Percentiles rank a stretch among this genome's conserved stretches.
phyloP scores from a whole-genome alignment of 1,139 yeast genomes.

The Scheffersomyces parashehatae region DNA sequence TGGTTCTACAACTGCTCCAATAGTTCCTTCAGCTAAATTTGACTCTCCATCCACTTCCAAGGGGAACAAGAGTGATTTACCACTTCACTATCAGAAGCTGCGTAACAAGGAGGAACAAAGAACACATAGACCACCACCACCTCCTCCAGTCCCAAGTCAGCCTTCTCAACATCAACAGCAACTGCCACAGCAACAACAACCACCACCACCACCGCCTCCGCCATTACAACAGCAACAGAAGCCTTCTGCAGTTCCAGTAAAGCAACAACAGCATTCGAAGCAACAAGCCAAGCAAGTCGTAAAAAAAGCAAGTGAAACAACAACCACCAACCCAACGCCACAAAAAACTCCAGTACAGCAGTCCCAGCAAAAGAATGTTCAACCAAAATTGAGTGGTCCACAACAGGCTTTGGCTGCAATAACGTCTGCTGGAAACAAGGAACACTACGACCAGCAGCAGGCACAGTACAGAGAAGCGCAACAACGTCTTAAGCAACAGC shows the following conservation, averaged over 20 bases:
- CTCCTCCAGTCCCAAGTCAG: slow-evolving; percentile 8
- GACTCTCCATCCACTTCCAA: slow-evolving; percentile 25
- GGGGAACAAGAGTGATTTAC: slow-evolving; percentile 21
- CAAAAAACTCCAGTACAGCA: slow-evolving; percentile 26
- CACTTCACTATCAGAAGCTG: slow-evolving; percentile 19
- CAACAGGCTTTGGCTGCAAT: slow-evolving; percentile 16
- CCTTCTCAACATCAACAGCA: slow-evolving; percentile 10
- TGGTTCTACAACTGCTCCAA: slow-evolving; percentile 45
- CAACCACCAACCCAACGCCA: slow-evolving; percentile 38
- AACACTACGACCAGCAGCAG: slow-evolving; percentile 12
- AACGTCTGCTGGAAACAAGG: slow-evolving; percentile 11
- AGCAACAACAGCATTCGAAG: slow-evolving; percentile 1
- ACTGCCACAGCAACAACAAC: too few relatives aligned
- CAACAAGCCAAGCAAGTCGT: slow-evolving; percentile 7
- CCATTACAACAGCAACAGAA: neutral
- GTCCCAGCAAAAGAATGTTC: slow-evolving; percentile 4
- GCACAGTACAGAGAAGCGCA: slow-evolving; percentile 10
- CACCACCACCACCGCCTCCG: slow-evolving; percentile 8
- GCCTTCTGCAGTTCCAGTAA: too few relatives aligned
- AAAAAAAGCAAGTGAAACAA: slow-evolving; percentile 20
- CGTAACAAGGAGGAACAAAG: slow-evolving; percentile 27
- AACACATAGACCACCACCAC: slow-evolving; percentile 37
- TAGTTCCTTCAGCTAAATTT: slow-evolving; percentile 33
- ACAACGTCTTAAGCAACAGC: slow-evolving; percentile 11
- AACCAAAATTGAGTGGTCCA: slow-evolving; percentile 10